Evolutionary conservation across 192 early-diverging fungal species (phyloP), one percentile per base, ranked within the genome.

Genomic region (Backusella liffmaniae): DNA sequence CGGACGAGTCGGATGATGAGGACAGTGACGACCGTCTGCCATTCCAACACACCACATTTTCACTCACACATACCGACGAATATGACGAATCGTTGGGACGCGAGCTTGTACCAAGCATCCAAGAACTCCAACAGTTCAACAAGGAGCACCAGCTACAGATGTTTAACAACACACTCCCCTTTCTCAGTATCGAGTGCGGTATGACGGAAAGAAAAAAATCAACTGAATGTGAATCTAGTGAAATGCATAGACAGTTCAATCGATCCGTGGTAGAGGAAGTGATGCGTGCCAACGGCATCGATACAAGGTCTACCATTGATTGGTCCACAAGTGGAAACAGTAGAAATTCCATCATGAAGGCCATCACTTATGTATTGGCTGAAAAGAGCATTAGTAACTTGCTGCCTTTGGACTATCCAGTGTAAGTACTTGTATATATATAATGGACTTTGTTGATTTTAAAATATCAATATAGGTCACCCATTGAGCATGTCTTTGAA

Each of bases 401-500:
- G 12, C 76, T 85, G 4, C 91, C 93, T 21, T 77, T 96, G 49
- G 90, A 91, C 32, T 94, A 91, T 78, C 95, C 95, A 4, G 80
- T 92, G 91, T 93, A 84, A 85, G 86, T 87, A 39, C 18, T 53
- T 3, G 29, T 18, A 70, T 13, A 39, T 35, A 15, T n/a, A 26
- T 49, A 32, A 32, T 32, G 32, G 32, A 32, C 3, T 32, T 32
- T 32, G 32, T 32, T 32, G 32, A 32, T 32, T 32, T 32, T 32
- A 32, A 32, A 21, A 56, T 67, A 12, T 34, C 21, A 46, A 7
- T 35, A 35, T 73, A 90, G 88, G 67, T 80, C 78, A 70, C 85
- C 92, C 7, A 92, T 90, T 3, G 96, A 97, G 65, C 98, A 99
- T 79, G 84, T 99, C 0, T 93, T 99, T 73, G 85, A 88, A 4